Percentiles rank a stretch among this genome's conserved stretches.
Conservation (phyloP, 1,284 basidiomycete genomes). For the Irpex sp. region DNA sequence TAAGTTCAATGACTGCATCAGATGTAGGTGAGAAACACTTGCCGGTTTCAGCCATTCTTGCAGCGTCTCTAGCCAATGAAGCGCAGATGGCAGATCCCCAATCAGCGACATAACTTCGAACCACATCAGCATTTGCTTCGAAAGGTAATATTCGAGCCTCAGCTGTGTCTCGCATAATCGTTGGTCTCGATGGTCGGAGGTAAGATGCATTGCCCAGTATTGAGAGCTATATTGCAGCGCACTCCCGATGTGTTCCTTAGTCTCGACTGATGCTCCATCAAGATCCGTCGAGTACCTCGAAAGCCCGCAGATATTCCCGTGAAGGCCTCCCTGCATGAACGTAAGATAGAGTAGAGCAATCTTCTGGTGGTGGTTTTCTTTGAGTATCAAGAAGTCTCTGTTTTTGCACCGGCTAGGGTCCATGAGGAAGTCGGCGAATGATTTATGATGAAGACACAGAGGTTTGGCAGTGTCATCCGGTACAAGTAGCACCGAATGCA, state of each 20-base stretch:
- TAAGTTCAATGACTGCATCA: no score
- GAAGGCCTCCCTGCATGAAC: background rate
- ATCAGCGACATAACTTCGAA: background rate
- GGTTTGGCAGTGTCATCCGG: no score
- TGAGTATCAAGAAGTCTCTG: background rate
- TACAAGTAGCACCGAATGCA: no score
- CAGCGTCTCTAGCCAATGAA: background rate
- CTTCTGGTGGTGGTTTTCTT: background rate
- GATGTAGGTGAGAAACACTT: no score
- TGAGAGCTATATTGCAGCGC: background rate
- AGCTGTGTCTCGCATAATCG: background rate
- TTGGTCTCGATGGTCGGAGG: background rate
- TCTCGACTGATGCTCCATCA: background rate
- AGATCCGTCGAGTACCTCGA: background rate
- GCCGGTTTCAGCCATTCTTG: background rate
- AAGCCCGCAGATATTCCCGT: background rate
- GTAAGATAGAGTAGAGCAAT: background rate
- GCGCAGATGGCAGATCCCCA: background rate
- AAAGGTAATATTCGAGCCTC: background rate
- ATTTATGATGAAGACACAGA: background rate
- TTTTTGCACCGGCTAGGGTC: background rate
- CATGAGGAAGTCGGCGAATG: conserved; percentile 11
- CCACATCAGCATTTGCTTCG: background rate
- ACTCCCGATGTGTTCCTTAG: background rate
- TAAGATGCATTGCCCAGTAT: background rate